phyloP scores from a whole-genome alignment of 192 early-diverging fungal species.

The Fimicolochytrium jonesii region DNA sequence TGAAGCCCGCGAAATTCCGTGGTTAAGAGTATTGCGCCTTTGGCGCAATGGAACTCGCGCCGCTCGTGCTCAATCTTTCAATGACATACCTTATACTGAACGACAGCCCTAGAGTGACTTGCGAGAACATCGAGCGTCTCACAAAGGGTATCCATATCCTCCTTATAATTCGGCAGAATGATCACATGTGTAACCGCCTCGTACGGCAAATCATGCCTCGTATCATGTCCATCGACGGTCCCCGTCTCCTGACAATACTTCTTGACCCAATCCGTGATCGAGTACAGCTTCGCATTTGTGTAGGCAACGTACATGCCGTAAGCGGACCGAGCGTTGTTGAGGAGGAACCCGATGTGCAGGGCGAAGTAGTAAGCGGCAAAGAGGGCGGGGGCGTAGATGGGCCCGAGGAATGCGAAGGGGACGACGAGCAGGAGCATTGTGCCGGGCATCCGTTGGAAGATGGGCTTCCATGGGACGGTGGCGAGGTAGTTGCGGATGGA shows the following conservation, averaged over 20 bases:
- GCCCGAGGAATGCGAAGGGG: constrained; percentile 36
- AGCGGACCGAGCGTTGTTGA: constrained; percentile 32
- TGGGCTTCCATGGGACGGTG: constrained; percentile 26
- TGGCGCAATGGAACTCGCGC: too few species aligned
- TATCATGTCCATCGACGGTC: constrained; percentile 34
- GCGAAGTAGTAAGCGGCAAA: constrained; percentile 40
- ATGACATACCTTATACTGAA: constrained; percentile 49
- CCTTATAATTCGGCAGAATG: constrained; percentile 71
- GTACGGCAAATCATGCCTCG: constrained; percentile 49
- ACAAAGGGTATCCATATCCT: constrained; percentile 60
- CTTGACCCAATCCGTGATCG: constrained; percentile 45
- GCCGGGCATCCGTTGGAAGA: constrained; percentile 44
- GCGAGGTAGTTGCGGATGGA: constrained; percentile 14
- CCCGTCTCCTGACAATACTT: constrained; percentile 42
- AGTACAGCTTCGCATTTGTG: constrained; percentile 34
- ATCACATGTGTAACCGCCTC: constrained; percentile 59
- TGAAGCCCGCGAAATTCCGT: too few species aligned
- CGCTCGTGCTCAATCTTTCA: neutral
- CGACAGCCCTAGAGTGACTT: constrained; percentile 46
- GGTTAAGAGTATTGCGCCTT: too few species aligned
- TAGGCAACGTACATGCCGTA: constrained; percentile 41
- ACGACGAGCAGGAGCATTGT: constrained; percentile 23
- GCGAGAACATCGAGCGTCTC: constrained; percentile 68
- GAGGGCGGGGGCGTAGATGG: constrained; percentile 36
- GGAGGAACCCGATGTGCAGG: constrained; percentile 36